A percentile compares a stretch with the other conserved stretches of the same genome.
Conservation (phyloP, 768 basidiomycete species). For the Naganishia randhawae region DNA sequence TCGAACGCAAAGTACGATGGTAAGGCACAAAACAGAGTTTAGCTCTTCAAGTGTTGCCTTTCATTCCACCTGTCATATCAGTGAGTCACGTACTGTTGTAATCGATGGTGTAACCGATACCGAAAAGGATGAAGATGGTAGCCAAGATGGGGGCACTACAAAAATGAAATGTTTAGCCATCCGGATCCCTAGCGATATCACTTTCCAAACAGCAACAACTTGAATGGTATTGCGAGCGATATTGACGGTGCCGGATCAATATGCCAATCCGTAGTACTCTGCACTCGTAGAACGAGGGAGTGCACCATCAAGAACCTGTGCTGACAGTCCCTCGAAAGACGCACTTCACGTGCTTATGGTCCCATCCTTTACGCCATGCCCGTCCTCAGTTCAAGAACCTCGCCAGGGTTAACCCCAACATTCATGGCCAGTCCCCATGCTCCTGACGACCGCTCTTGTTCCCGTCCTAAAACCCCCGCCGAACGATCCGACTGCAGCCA, state of each 20-base stretch:
- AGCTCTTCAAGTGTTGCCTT: too few relatives aligned
- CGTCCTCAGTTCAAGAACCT: too few relatives aligned
- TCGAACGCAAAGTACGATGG: slow-evolving; percentile 1
- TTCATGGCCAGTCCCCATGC: too few relatives aligned
- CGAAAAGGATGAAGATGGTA: slow-evolving; percentile 48
- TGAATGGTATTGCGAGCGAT: background rate
- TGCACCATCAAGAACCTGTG: too few relatives aligned
- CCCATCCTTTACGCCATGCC: too few relatives aligned
- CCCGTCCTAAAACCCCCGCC: background rate
- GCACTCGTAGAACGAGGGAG: too few relatives aligned
- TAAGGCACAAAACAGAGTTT: too few relatives aligned
- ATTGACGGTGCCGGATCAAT: background rate
- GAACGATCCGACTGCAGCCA: background rate
- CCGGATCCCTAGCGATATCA: background rate
- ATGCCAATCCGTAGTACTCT: too few relatives aligned
- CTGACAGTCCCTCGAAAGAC: too few relatives aligned
- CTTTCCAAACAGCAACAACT: background rate
- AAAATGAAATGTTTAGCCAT: background rate
- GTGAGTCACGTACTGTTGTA: slow-evolving; percentile 45
- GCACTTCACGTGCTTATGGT: too few relatives aligned
- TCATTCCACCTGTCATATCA: background rate
- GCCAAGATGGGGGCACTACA: slow-evolving; percentile 43
- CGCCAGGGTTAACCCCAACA: too few relatives aligned
- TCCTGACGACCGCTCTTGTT: background rate
- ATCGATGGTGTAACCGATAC: slow-evolving; percentile 51